Base-by-base conservation (phyloP, 805 yeast species). In the Pichia nakasei region DNA sequence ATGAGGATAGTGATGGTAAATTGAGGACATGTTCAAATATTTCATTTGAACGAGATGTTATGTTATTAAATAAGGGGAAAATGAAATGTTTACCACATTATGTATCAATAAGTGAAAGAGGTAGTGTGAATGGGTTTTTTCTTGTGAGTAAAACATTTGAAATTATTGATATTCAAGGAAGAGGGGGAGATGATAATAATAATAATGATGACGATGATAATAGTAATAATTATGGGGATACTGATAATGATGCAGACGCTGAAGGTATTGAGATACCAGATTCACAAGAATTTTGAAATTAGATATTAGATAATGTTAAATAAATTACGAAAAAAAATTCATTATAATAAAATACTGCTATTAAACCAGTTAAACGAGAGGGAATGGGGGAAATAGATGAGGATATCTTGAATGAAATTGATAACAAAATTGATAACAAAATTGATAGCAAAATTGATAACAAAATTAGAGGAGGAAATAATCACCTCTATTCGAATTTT, bases 401-500 rank as follows among this genome's bases (percentile, higher is more conserved):
- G n/a, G n/a, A n/a, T n/a, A n/a, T n/a, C n/a, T n/a, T n/a, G n/a
- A n/a, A n/a, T n/a, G n/a, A n/a, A n/a, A n/a, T n/a, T n/a, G n/a
- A n/a, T n/a, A n/a, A n/a, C n/a, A n/a, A n/a, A n/a, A n/a, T n/a
- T n/a, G n/a, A n/a, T n/a, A 11, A 18, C 11, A 19, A 32, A 24
- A 24, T n/a, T n/a, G n/a, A 22, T 22, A 22, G 26, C 8, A 24
- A 24, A 24, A 9, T 9, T 22, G 26, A 24, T 22, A 11, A 32
- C 12, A 20, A 19, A 3, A 33, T 18, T 18, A 33, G 9, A 9
- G 27, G 7, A 24, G 27, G 27, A 24, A 7, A 24, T 8, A 11
- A 24, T 8, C 27, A 24, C 7, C 11, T 24, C 31, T 27, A 44
- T 7, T 39, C 47, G 6, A 37, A n/a, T 22, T 57, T 55, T 45